These are phyloP conservation scores for Escallonia rubra DNA, from an alignment of 129 eudicot species.

Conservation along the genomic window DNA sequence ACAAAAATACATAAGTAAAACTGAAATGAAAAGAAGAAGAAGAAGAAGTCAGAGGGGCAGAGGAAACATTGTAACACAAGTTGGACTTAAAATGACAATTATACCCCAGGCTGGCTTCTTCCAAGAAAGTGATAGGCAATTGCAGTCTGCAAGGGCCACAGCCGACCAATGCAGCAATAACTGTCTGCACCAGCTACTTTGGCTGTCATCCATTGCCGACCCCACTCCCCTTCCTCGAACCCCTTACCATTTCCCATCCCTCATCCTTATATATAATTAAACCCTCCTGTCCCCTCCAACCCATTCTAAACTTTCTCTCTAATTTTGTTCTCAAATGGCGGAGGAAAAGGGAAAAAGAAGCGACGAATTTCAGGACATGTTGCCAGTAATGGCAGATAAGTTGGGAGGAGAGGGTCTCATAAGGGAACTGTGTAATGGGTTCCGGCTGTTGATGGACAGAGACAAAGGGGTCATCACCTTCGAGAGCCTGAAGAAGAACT, in stretches of 20 bases:
- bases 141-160: constrained; percentile 11
- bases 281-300: neutral
- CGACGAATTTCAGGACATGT: constrained; percentile 29
- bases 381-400: constrained; percentile 42
- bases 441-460: constrained; percentile 38
- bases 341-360: constrained; percentile 1
- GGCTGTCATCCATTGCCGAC: constrained; percentile 25
- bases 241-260: neutral
- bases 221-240: constrained; percentile 14
- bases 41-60: constrained; percentile 11
- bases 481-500: constrained; percentile 59
- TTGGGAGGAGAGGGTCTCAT: constrained; percentile 58
- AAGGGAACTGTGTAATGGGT: constrained; percentile 53
- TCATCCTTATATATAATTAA: neutral
- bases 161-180: constrained; percentile 18
- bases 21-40: neutral
- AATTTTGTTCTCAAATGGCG: constrained; percentile 11
- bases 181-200: constrained; percentile 15
- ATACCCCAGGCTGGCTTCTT: constrained; percentile 21
- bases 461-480: constrained; percentile 44
- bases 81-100: neutral
- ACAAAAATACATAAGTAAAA: neutral
- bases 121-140: constrained; percentile 24
- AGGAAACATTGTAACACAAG: neutral
- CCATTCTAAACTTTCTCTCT: constrained; percentile 1